Percentiles rank a stretch among this genome's conserved stretches.
Conservation (phyloP, 768 basidiomycete species). For the Solioccasus polychromus region DNA sequence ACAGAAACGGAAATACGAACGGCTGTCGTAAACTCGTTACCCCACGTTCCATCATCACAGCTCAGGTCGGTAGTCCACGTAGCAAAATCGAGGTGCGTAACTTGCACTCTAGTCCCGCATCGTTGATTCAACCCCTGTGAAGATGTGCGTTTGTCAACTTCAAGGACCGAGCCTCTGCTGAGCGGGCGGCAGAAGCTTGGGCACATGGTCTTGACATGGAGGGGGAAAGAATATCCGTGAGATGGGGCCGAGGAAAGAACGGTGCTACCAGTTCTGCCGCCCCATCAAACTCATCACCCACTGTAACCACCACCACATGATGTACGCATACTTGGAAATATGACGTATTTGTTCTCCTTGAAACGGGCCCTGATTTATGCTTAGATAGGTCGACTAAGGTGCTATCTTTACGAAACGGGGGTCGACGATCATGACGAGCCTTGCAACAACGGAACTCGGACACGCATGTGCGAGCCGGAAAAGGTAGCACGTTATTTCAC, state of each 20-base stretch:
- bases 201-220: conserved; percentile 89
- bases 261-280: conserved; percentile 29
- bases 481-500: conserved; percentile 38
- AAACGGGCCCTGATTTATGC: too few relatives aligned
- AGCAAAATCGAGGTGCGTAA: conserved; percentile 66
- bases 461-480: conserved; percentile 41
- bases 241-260: conserved; percentile 83
- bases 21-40: conserved; percentile 63
- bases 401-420: too few relatives aligned
- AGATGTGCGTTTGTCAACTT: conserved; percentile 98
- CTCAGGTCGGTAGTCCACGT: conserved; percentile 86
- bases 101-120: neutral
- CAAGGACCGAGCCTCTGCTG: conserved; percentile 76
- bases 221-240: conserved; percentile 66
- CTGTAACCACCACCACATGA: conserved; percentile 12
- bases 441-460: conserved; percentile 33
- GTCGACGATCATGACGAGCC: too few relatives aligned
- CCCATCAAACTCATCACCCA: conserved; percentile 4
- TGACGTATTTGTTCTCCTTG: neutral
- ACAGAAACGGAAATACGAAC: conserved; percentile 77
- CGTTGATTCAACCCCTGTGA: conserved; percentile 2
- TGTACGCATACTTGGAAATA: conserved; percentile 1
- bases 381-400: too few relatives aligned
- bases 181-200: conserved; percentile 85
- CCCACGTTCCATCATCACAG: conserved; percentile 57